phyloP scores from a whole-genome alignment of 2,329 filamentous ascomycete genomes.

The Microcyclosporella mali region DNA sequence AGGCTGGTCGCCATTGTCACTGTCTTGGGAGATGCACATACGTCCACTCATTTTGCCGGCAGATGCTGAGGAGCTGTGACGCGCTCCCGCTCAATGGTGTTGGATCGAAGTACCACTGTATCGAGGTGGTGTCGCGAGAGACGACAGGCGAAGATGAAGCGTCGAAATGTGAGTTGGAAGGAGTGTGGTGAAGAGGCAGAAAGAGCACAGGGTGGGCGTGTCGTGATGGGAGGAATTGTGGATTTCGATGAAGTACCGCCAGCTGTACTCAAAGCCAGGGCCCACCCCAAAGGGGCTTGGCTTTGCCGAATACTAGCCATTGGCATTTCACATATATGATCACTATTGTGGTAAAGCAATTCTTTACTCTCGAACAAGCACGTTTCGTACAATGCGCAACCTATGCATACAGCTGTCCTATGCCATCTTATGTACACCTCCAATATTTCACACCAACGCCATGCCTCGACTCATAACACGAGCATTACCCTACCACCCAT shows the following conservation, averaged over 20 bases:
- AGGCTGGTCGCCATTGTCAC: not conserved
- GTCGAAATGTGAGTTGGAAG: not conserved
- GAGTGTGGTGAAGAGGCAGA: not conserved
- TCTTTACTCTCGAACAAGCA: no score
- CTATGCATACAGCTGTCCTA: no score
- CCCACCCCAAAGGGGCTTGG: no score
- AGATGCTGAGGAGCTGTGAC: not conserved
- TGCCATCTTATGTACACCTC: no score
- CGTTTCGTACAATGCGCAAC: no score
- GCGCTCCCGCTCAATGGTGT: not conserved
- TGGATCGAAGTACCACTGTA: no score
- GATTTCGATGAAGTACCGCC: not conserved
- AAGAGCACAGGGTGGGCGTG: not conserved
- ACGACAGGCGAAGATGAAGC: not conserved
- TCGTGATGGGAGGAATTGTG: not conserved
- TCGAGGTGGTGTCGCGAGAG: not conserved
- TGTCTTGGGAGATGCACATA: conserved; percentile 1
- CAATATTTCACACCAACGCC: conserved; percentile 1
- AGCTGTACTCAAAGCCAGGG: not conserved
- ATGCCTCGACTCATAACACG: not conserved
- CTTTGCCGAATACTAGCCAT: no score
- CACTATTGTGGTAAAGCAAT: no score
- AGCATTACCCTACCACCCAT: not conserved
- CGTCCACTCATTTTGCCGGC: conserved; percentile 5
- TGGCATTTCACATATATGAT: no score